Evolutionary conservation across 2,329 filamentous ascomycete genomes (phyloP).

Genomic region (Passalora sequoiae): DNA sequence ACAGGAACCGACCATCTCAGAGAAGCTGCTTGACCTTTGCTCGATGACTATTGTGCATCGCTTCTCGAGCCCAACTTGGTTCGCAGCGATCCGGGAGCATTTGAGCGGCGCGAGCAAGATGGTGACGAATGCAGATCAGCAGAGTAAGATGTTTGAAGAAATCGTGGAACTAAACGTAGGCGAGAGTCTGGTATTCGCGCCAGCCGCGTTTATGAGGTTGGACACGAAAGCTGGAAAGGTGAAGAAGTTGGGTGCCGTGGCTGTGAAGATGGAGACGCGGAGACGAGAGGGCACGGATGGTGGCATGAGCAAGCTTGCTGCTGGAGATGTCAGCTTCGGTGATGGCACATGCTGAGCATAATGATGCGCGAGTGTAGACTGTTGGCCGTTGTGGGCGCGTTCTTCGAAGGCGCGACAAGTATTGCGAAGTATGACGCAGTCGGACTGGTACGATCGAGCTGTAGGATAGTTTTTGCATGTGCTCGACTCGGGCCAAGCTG

Average conservation of each 20-base stretch:
- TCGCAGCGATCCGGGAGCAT: slow-evolving; percentile 41
- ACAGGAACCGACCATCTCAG: slow-evolving; percentile 69
- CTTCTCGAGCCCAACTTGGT: slow-evolving; percentile 64
- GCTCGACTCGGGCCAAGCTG: no score
- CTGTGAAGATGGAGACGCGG: slow-evolving; percentile 29
- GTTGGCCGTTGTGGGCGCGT: no score
- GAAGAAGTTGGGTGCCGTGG: slow-evolving; percentile 21
- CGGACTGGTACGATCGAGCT: no score
- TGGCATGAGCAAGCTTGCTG: slow-evolving; percentile 29
- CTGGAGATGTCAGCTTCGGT: no score
- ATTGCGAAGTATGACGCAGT: no score
- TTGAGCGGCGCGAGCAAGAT: slow-evolving; percentile 43
- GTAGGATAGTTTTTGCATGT: no score
- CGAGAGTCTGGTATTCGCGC: slow-evolving; percentile 33
- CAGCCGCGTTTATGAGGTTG: slow-evolving; percentile 25
- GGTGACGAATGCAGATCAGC: slow-evolving; percentile 9
- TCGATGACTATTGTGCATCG: slow-evolving; percentile 67
- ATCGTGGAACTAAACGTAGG: slow-evolving; percentile 31
- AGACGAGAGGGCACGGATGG: slow-evolving; percentile 26
- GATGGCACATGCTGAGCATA: no score
- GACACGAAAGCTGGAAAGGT: slow-evolving; percentile 14
- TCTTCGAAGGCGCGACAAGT: no score
- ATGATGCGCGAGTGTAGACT: no score
- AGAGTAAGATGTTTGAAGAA: slow-evolving; percentile 24
- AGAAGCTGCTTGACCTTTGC: slow-evolving; percentile 64